phyloP scores from a whole-genome alignment of 345 rosid species.

The Salix purpurea region DNA sequence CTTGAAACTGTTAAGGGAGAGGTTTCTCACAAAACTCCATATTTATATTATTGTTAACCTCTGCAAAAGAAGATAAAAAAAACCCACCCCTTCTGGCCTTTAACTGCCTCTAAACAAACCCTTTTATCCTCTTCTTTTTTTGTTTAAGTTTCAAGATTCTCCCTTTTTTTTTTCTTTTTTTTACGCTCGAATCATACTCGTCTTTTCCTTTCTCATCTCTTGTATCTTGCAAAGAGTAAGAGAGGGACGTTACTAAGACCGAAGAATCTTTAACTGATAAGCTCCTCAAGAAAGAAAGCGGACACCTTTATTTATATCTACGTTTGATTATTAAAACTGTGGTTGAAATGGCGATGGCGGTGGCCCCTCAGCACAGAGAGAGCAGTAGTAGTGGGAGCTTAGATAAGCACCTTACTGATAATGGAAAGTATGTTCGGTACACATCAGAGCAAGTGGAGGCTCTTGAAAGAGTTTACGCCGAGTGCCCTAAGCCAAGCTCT shows the following conservation, averaged over 20 bases:
- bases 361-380: conserved; percentile 54
- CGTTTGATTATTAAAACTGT: conserved; percentile 5
- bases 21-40: neutral
- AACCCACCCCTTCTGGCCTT: conserved; percentile 21
- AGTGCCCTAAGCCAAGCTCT: conserved; percentile 98
- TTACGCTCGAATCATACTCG: conserved; percentile 1
- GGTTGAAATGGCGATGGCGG: conserved; percentile 66
- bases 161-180: neutral
- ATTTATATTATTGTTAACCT: neutral
- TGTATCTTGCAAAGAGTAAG: conserved; percentile 9
- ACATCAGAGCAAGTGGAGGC: conserved; percentile 99
- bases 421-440: conserved; percentile 92
- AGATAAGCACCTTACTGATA: conserved; percentile 61
- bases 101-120: neutral
- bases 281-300: conserved; percentile 1
- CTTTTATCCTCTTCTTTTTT: neutral
- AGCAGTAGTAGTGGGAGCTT: conserved; percentile 85
- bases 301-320: neutral
- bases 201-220: conserved; percentile 8
- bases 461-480: conserved; percentile 87
- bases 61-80: neutral
- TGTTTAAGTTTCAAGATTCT: conserved; percentile 4
- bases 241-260: conserved; percentile 43
- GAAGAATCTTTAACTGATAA: conserved; percentile 23
- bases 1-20: neutral